Evolutionary conservation across 768 basidiomycete genomes (phyloP), one percentile per base, ranked within the genome.

Genomic region (Hericium coralloides): DNA sequence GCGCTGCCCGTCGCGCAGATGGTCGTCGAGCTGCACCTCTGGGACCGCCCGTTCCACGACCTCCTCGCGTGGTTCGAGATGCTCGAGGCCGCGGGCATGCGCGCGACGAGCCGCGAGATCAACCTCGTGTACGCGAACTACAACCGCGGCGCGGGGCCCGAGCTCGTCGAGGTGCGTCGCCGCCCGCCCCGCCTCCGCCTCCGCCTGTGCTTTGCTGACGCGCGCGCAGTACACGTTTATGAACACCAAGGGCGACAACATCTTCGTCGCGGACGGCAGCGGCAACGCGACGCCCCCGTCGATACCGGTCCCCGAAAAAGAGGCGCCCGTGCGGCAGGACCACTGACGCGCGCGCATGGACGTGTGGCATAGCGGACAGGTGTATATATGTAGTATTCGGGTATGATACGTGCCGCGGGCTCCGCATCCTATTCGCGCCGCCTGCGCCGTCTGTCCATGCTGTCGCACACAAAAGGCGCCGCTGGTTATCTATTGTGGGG

Each of bases 1-100:
- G 72, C 76, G 14, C 65, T 76, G 36, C 77, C 76, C 2, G 76
- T 79, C 22, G 78, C 76, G 38, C 79, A 79, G 55, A 68, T 79
- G 39, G 67, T 76, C 58, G 65, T 79, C 38, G 78, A 80, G 55
- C 66, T 80, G 36, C 77, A 80, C 56, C 60, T 65, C 20, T 63
- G 66, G 55, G 62, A 61, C 26, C 63, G 57, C 26, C 59, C 60
- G 2, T 64, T 66, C 41, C 43, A 57, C 4, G 60, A 71, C 23
- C 59, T 70, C 41, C 68, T 75, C 45, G 56, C 68, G 1, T 80
- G 76, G 74, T 79, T 77, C 77, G 70, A 72, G 64, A 66, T 68
- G 65, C 63, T 80, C 2, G 78, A 80, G 63, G 64, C 68, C 38
- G 75, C 75, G 7, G 79, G 78, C 26, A 62, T 80, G 49, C 67